These are phyloP conservation scores for Dendrobium huoshanense DNA, from an alignment of 106 monocot genomes.

Conservation along the genomic window DNA sequence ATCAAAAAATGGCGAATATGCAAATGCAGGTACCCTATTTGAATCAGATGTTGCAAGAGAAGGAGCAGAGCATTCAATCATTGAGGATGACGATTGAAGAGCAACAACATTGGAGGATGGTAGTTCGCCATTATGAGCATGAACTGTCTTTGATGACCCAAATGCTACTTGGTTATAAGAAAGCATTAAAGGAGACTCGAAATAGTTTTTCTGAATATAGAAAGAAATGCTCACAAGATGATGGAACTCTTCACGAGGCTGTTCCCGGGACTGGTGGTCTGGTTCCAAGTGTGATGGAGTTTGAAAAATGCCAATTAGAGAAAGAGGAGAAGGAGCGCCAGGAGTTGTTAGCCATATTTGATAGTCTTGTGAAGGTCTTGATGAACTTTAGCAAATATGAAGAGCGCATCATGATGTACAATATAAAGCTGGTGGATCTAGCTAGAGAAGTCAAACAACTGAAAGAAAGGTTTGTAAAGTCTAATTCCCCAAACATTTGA, in stretches of 20 bases:
- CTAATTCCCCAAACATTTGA: constrained; percentile 5
- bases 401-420: constrained; percentile 13
- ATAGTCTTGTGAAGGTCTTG: constrained; percentile 30
- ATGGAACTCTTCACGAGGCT: constrained; percentile 65
- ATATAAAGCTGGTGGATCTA: constrained; percentile 23
- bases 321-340: constrained; percentile 36
- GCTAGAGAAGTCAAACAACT: constrained; percentile 22
- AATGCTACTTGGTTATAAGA: constrained; percentile 67
- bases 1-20: constrained; percentile 35
- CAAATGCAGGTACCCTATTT: constrained; percentile 64
- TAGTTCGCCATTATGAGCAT: constrained; percentile 48
- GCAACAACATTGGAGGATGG: constrained; percentile 49
- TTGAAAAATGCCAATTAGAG: constrained; percentile 43
- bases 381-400: constrained; percentile 34
- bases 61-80: constrained; percentile 51
- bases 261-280: constrained; percentile 53
- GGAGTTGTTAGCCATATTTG: constrained; percentile 36
- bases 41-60: constrained; percentile 42
- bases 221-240: constrained; percentile 47
- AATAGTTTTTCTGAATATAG: constrained; percentile 56
- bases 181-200: constrained; percentile 51
- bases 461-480: constrained; percentile 26
- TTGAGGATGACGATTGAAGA: constrained; percentile 54
- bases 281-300: constrained; percentile 56
- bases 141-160: constrained; percentile 59